Conservation (phyloP, 345 rosid genomes). For the Populus davidiana region DNA sequence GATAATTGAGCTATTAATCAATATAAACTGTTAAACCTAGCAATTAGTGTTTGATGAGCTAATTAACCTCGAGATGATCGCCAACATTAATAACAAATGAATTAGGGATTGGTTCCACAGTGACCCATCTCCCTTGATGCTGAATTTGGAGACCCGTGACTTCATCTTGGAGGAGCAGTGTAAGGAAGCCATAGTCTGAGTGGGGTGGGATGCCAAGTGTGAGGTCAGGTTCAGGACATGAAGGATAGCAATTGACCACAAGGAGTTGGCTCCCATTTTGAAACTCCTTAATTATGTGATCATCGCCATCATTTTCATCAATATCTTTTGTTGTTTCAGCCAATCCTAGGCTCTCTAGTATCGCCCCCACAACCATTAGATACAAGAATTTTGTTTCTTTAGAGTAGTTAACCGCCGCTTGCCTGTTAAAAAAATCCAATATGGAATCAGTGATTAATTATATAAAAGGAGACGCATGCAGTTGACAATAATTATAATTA, state of each 20-base stretch:
- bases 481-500: background rate
- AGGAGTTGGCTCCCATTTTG: conserved; percentile 24
- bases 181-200: conserved; percentile 44
- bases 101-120: conserved; percentile 27
- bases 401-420: conserved; percentile 29
- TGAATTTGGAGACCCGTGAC: conserved; percentile 40
- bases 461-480: background rate
- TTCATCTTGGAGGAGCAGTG: conserved; percentile 37
- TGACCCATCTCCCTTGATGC: conserved; percentile 34
- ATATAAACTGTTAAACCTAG: background rate
- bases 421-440: conserved; percentile 19
- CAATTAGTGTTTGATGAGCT: background rate
- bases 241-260: conserved; percentile 32
- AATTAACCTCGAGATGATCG: conserved; percentile 43
- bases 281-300: conserved; percentile 4
- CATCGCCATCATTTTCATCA: background rate
- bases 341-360: conserved; percentile 34
- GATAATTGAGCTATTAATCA: too few species aligned
- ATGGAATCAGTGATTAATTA: background rate
- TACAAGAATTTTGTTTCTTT: conserved; percentile 23
- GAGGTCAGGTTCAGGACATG: conserved; percentile 41
- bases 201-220: conserved; percentile 37
- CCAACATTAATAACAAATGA: conserved; percentile 37
- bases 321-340: background rate
- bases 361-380: conserved; percentile 29